Conservation (phyloP, 768 basidiomycete genomes). For the Lactarius pseudohatsudake region DNA sequence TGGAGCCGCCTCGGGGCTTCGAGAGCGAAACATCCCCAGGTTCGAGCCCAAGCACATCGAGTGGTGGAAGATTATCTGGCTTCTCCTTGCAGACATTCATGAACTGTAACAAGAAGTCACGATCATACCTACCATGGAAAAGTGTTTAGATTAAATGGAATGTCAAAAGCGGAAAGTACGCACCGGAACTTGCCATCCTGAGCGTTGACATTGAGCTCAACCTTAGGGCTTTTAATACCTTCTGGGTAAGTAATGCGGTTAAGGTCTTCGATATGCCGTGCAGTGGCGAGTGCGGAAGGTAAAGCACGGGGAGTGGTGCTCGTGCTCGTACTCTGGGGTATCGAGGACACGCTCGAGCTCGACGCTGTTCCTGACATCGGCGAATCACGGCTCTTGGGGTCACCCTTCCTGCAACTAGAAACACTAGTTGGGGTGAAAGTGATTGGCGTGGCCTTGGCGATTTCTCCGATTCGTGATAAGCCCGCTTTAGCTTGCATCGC, state of each 20-base stretch:
- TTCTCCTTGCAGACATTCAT: conserved; percentile 94
- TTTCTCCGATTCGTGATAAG: no score
- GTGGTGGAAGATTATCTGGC: conserved; percentile 83
- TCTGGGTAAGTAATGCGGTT: conserved; percentile 76
- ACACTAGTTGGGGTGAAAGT: no score
- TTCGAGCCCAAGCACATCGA: conserved; percentile 85
- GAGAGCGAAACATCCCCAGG: no score
- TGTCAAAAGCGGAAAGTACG: conserved; percentile 16
- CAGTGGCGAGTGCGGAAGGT: conserved; percentile 73
- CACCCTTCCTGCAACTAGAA: no score
- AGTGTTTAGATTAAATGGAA: conserved; percentile 7
- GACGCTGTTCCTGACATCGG: no score
- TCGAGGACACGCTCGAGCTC: no score
- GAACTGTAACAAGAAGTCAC: conserved; percentile 96
- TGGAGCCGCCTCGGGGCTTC: no score
- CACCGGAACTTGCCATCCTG: conserved; percentile 90
- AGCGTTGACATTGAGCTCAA: conserved; percentile 36
- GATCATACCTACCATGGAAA: conserved; percentile 73
- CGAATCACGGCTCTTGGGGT: no score
- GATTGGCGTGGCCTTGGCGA: no score
- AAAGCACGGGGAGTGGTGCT: conserved; percentile 45
- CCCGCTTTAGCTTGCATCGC: no score
- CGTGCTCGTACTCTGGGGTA: conserved; percentile 51
- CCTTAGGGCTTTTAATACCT: conserved; percentile 74
- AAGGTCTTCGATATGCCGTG: conserved; percentile 83